These are phyloP conservation scores for Moricandia moricandioides DNA, from an alignment of 345 rosid species.

Conservation along the genomic window DNA sequence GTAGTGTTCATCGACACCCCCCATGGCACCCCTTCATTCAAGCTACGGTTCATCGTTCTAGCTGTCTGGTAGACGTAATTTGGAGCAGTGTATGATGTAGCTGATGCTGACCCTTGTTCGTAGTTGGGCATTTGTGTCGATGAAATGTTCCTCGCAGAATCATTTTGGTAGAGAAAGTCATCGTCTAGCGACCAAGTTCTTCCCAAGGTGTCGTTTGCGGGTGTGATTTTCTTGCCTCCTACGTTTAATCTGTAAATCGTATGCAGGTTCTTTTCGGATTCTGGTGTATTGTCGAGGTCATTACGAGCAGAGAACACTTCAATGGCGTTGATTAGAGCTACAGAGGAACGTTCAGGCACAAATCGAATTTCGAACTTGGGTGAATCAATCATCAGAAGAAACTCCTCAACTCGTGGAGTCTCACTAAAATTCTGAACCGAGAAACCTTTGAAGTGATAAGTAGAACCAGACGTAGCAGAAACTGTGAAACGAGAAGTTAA, in stretches of 20 bases:
- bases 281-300: slow-evolving; percentile 1
- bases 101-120: background rate
- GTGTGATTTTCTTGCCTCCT: slow-evolving; percentile 56
- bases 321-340: slow-evolving; percentile 63
- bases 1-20: slow-evolving; percentile 37
- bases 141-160: background rate
- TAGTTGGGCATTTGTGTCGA: background rate
- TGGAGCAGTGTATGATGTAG: slow-evolving; percentile 40
- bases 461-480: background rate
- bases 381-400: slow-evolving; percentile 33
- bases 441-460: slow-evolving; percentile 37
- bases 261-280: slow-evolving; percentile 9
- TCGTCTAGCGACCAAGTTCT: slow-evolving; percentile 53
- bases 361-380: slow-evolving; percentile 34
- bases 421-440: background rate
- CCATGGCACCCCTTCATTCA: accelerated
- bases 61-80: slow-evolving; percentile 46
- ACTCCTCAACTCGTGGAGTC: slow-evolving; percentile 43
- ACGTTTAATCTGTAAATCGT: slow-evolving; percentile 56
- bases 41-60: slow-evolving; percentile 14
- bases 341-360: slow-evolving; percentile 40
- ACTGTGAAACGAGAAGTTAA: background rate
- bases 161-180: background rate
- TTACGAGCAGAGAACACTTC: slow-evolving; percentile 50
- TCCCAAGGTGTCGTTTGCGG: slow-evolving; percentile 55